Conservation (phyloP, 2,329 filamentous ascomycete species). For the Diplodia mutila region DNA sequence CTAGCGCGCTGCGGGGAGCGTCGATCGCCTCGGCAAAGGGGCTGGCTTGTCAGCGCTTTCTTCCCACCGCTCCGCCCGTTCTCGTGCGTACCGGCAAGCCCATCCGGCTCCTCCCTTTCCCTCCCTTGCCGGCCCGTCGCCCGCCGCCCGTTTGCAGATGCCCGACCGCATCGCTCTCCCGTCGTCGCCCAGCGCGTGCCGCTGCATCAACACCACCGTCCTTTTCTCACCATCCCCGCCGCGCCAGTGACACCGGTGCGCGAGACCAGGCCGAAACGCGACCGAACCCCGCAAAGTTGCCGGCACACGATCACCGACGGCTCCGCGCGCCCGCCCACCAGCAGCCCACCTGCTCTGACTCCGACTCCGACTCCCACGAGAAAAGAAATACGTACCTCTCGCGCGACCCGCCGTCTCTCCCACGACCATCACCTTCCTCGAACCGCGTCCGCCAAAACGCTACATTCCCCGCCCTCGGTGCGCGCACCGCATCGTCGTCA, state of each 20-base stretch:
- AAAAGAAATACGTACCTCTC: neutral
- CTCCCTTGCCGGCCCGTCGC: neutral
- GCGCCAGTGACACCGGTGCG: neutral
- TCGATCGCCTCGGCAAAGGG: constrained; percentile 20
- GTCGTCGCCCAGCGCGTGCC: neutral
- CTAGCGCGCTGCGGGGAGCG: neutral
- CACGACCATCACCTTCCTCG: too few relatives aligned
- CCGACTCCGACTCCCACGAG: neutral
- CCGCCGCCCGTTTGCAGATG: neutral
- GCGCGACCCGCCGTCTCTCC: neutral
- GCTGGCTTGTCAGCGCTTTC: neutral
- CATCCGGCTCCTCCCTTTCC: neutral
- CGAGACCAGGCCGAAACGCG: neutral
- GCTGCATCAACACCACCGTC: neutral
- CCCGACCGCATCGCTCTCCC: neutral
- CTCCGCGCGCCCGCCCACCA: neutral
- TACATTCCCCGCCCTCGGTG: neutral
- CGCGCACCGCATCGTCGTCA: too few relatives aligned
- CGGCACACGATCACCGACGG: neutral
- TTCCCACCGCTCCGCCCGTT: neutral
- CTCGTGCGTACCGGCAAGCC: constrained; percentile 2
- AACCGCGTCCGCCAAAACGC: neutral
- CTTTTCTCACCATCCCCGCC: neutral
- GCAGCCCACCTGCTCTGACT: neutral
- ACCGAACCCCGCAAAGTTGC: constrained; percentile 8